These are phyloP conservation scores for Trypanosoma scelopori DNA, from an alignment of 208 protist genomes.

Conservation along the genomic window DNA sequence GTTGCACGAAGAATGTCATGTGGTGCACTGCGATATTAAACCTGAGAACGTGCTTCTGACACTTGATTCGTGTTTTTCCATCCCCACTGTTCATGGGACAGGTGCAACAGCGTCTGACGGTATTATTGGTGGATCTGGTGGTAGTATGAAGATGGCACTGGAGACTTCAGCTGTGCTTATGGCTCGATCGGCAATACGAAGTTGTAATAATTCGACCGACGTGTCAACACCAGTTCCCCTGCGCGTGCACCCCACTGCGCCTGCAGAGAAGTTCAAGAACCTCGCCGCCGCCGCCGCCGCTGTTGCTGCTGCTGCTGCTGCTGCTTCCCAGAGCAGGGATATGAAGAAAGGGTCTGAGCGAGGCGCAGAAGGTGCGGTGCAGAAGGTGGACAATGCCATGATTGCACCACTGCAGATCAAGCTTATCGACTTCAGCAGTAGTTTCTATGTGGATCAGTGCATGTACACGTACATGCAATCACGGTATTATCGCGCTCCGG, in stretches of 20 bases:
- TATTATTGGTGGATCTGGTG: neutral
- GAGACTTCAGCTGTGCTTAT: constrained; percentile 7
- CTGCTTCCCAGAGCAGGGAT: neutral
- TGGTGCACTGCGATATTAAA: constrained; percentile 98
- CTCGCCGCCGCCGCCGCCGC: too few species aligned
- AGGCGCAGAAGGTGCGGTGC: neutral
- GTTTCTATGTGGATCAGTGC: constrained; percentile 89
- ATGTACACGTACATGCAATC: constrained; percentile 89
- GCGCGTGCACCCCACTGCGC: neutral
- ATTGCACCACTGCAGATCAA: constrained; percentile 77
- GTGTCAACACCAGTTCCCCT: constrained; percentile 7
- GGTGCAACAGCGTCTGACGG: neutral
- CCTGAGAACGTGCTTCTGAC: constrained; percentile 93
- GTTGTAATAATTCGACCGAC: constrained; percentile 1
- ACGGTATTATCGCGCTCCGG: constrained; percentile 96
- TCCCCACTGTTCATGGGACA: neutral
- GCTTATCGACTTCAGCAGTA: constrained; percentile 97
- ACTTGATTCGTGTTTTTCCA: constrained; percentile 45
- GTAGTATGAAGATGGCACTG: neutral
- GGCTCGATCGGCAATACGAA: neutral
- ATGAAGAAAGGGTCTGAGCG: neutral
- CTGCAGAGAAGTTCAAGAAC: neutral
- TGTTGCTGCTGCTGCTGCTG: too few species aligned
- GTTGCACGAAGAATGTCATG: constrained; percentile 81
- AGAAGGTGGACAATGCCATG: neutral